A percentile compares a stretch with the other conserved stretches of the same genome.
Conservation (phyloP, 2,329 filamentous ascomycete species). For the Exophiala mesophila region DNA sequence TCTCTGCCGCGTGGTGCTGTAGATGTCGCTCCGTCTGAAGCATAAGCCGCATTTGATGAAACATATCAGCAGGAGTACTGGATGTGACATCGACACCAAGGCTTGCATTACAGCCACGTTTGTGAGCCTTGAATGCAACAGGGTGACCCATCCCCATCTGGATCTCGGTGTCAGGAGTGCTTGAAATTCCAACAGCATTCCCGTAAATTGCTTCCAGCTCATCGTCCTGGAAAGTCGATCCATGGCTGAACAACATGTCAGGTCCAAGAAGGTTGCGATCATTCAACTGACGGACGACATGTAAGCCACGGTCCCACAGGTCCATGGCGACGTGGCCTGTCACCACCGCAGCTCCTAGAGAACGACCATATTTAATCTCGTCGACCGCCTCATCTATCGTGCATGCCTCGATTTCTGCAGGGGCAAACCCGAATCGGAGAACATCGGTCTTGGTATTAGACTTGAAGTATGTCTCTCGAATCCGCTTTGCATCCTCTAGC, state of each 20-base stretch:
- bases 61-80: constrained; percentile 29
- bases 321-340: constrained; percentile 10
- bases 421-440: constrained; percentile 15
- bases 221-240: constrained; percentile 2
- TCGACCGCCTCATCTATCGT: constrained; percentile 6
- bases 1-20: constrained; percentile 15
- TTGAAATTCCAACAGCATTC: constrained; percentile 23
- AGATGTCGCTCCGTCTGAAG: constrained; percentile 27
- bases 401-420: constrained; percentile 5
- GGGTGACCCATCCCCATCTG: constrained; percentile 31
- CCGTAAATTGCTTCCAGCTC: constrained; percentile 24
- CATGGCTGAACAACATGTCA: constrained; percentile 14
- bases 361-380: constrained; percentile 10
- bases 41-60: constrained; percentile 30
- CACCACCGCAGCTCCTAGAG: constrained; percentile 6
- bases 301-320: constrained; percentile 8
- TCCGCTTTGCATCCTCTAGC: constrained; percentile 9
- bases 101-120: constrained; percentile 18
- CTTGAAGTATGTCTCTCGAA: constrained; percentile 8
- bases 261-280: constrained; percentile 8
- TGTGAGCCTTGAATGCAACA: constrained; percentile 26
- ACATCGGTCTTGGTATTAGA: constrained; percentile 3
- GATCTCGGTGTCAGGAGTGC: constrained; percentile 31
- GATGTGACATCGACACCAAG: constrained; percentile 31
- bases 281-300: constrained; percentile 11